A percentile compares a stretch with the other conserved stretches of the same genome.
Conservation (phyloP, 768 basidiomycete species). For the Naganishia randhawae region DNA sequence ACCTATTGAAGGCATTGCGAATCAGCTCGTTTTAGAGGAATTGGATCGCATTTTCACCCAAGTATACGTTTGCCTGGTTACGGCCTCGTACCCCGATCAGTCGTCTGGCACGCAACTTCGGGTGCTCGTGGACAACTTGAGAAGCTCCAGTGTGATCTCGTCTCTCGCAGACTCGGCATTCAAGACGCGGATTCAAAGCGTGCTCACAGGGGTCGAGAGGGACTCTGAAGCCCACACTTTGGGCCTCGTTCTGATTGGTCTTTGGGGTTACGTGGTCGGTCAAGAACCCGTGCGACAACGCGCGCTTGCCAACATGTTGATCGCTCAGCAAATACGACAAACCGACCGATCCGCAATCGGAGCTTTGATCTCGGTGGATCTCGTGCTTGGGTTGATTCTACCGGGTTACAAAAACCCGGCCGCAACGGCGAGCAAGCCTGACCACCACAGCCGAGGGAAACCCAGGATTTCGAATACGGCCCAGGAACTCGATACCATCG, state of each 20-base stretch:
- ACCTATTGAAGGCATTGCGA: conserved; percentile 44
- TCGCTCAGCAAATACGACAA: conserved; percentile 40
- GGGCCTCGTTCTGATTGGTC: conserved; percentile 45
- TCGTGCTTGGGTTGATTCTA: conserved; percentile 40
- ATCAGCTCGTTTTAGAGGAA: conserved; percentile 45
- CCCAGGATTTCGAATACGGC: conserved; percentile 26
- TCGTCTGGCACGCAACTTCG: not conserved
- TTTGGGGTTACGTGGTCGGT: conserved; percentile 45
- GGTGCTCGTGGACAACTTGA: not conserved
- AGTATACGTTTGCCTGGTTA: conserved; percentile 43
- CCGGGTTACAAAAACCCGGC: conserved; percentile 31
- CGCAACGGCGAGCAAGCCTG: not conserved
- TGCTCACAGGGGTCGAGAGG: conserved; percentile 35
- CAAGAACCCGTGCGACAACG: conserved; percentile 39
- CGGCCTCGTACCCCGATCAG: conserved; percentile 31
- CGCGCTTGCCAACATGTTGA: conserved; percentile 42
- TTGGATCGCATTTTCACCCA: conserved; percentile 43
- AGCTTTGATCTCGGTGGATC: conserved; percentile 37
- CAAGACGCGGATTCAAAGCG: conserved; percentile 41
- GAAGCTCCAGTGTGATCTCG: conserved; percentile 24
- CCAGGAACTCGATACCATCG: conserved; percentile 43
- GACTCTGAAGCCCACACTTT: conserved; percentile 44
- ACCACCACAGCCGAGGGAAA: not conserved
- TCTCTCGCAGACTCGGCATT: conserved; percentile 38
- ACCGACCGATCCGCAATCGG: conserved; percentile 32